Base-by-base conservation (phyloP, 176 grass and related monocot species). In the Cenchrus purpureus region DNA sequence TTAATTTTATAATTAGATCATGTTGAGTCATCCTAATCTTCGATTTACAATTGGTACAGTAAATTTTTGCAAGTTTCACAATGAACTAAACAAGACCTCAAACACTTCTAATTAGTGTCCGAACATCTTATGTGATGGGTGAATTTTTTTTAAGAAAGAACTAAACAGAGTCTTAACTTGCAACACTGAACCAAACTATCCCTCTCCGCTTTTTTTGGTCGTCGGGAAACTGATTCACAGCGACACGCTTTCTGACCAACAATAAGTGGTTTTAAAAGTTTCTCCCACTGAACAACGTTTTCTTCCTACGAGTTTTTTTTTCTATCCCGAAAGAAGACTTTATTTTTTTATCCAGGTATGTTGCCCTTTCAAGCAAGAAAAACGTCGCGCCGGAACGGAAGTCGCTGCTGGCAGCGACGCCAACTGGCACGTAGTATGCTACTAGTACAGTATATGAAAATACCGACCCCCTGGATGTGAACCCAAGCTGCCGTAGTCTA, bases 331-430 rank as follows among this genome's bases (percentile, higher is more conserved):
- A 82, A 76, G 6, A 11, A 44, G 54, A 16, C 16, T 51, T 76
- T 34, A 17, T 53, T 31, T 31, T 31, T 31, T 52, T 71, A 66
- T 74, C 50, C 6, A 44, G 58, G 6, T 54, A 25, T 2, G 66
- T 84, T 73, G 49, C n/a, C 69, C 76, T 68, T 68, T 69, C n/a
- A 71, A 76, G 63, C 70, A 85, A 89, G 77, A 45, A 83, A 45
- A 83, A 78, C 17, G 66, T 65, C 1, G 57, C 57, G 32, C 6
- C 15, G 48, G 59, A 75, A 52, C 25, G 25, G 25, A 25, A 25
- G 25, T 25, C 25, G 5, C 12, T 55, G 53, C 50, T 82, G 53
- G 68, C 62, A 80, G 34, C 62, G 12, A n/a, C 17, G 40, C 70
- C 82, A 77, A 71, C 77, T 48, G 32, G 77, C 71, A 56, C 55